Conservation (phyloP, 768 basidiomycete species). For the Mycena pura region DNA sequence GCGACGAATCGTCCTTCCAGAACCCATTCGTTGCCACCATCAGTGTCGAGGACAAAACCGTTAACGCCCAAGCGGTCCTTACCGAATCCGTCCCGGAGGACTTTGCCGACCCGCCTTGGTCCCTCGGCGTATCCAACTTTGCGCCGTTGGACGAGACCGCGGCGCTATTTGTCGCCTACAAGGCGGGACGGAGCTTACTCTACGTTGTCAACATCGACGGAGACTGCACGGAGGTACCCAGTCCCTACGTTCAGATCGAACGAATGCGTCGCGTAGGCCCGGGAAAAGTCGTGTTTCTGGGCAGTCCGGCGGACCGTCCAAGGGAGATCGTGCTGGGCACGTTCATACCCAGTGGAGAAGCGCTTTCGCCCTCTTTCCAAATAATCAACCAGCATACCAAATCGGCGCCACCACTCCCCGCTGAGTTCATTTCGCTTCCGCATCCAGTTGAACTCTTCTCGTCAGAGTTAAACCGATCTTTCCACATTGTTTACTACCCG, state of each 20-base stretch:
- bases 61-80: neutral
- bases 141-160: conserved; percentile 36
- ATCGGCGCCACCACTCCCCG: too few relatives aligned
- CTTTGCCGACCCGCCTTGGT: conserved; percentile 53
- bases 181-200: conserved; percentile 34
- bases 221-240: conserved; percentile 31
- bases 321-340: conserved; percentile 16
- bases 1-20: conserved; percentile 55
- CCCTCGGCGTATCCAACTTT: conserved; percentile 44
- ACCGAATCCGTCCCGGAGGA: conserved; percentile 42
- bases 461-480: conserved; percentile 20
- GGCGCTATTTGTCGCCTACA: conserved; percentile 31
- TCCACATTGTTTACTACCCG: conserved; percentile 57
- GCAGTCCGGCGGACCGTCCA: conserved; percentile 32
- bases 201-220: conserved; percentile 35
- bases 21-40: conserved; percentile 58
- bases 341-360: too few relatives aligned
- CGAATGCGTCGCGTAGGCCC: conserved; percentile 32
- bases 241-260: conserved; percentile 36
- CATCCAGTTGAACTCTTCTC: conserved; percentile 11
- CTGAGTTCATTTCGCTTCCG: conserved; percentile 18
- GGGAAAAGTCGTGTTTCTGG: conserved; percentile 35
- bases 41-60: conserved; percentile 32
- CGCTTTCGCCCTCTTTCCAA: too few relatives aligned
- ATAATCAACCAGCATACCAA: too few relatives aligned